Evolutionary conservation across 331 rosid species (phyloP), one percentile per base, ranked within the genome.

Genomic region (Pyracantha coccinea): DNA sequence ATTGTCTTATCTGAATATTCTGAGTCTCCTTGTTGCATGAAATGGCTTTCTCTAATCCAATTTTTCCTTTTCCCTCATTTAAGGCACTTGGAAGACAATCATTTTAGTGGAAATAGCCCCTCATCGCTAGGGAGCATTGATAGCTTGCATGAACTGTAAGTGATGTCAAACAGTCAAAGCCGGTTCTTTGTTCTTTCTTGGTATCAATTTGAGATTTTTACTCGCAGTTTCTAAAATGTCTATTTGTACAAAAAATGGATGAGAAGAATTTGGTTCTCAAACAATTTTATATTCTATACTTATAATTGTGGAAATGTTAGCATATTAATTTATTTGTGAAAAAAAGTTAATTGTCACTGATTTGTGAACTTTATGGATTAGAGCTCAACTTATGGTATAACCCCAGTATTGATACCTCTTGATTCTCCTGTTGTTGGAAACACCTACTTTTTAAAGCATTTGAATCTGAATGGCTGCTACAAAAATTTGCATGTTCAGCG

Each of bases 31-130:
- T 20, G 14, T 71, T 71, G n/a, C 20, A 13, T 64, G 67, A 44
- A 70, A 19, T 71, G 64, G 65, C 32, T 41, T 64, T 66, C 54
- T 57, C 57, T 76, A 11, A 75, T 69, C 57, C 60, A 72, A 45
- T 69, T 53, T 61, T 65, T 4, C 78, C 77, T 72, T 63, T 77
- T 68, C 68, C 33, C 77, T 66, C 59, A 6, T 78, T 76, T 44
- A 53, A 95, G 98, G 87, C 93, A 89, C 81, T 79, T 96, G 98
- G 94, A 92, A 79, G 88, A 84, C 60, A 95, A 96, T 82, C 88
- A 78, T 71, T 87, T 92, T 62, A 83, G 50, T 71, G 99, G 99
- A 78, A 89, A 77, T 82, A 88, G 92, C 79, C 97, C 97, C 6
- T 85, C 83, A 28, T 86, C 98, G 67, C 87, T 92, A 21, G 93